A percentile compares a stretch with the other conserved stretches of the same genome.
These are phyloP conservation scores for Ciborinia camelliae DNA, from an alignment of 2,329 filamentous ascomycete species.

Conservation along the genomic window DNA sequence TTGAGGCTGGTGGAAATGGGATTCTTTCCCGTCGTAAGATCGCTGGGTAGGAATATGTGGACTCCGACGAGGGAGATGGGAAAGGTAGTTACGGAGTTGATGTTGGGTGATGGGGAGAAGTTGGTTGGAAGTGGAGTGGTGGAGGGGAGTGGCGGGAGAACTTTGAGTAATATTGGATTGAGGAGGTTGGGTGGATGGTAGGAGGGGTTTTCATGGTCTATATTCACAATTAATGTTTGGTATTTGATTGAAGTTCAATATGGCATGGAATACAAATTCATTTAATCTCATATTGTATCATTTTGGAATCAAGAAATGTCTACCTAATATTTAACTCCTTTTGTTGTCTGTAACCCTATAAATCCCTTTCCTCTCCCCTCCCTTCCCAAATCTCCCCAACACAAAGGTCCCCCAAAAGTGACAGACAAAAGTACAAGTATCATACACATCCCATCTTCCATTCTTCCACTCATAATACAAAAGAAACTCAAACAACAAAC, in stretches of 20 bases:
- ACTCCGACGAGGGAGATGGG: conserved; percentile 49
- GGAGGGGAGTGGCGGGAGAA: conserved; percentile 38
- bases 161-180: conserved; percentile 41
- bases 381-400: no score
- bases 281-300: neutral
- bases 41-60: conserved; percentile 37
- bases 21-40: conserved; percentile 31
- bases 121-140: conserved; percentile 40
- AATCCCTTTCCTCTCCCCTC: no score
- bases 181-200: conserved; percentile 39
- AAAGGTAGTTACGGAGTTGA: conserved; percentile 47
- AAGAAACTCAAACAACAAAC: neutral
- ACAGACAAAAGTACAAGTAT: neutral
- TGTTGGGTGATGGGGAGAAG: conserved; percentile 45
- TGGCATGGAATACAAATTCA: neutral
- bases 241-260: neutral
- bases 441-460: neutral
- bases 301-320: neutral
- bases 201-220: neutral
- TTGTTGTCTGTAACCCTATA: neutral
- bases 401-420: no score
- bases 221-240: neutral
- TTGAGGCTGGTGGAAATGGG: conserved; percentile 25
- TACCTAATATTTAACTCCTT: neutral
- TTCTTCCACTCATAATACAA: neutral